phyloP scores from a whole-genome alignment of 2,329 filamentous ascomycete genomes.

The Emmonsiellopsis sp. region DNA sequence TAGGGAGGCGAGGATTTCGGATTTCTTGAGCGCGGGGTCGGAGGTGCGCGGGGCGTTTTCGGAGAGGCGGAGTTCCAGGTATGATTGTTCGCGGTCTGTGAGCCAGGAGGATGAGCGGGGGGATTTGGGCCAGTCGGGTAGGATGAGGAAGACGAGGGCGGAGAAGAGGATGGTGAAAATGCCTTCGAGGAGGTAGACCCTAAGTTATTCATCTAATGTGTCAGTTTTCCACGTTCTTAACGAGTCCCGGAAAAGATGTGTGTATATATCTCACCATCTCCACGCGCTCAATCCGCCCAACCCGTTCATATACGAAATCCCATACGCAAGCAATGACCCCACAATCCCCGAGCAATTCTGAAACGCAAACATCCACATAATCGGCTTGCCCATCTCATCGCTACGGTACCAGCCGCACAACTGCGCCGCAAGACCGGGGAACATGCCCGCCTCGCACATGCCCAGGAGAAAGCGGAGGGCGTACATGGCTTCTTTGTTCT shows the following conservation, averaged over 20 bases:
- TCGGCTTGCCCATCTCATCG: constrained; percentile 32
- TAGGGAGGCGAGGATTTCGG: constrained; percentile 28
- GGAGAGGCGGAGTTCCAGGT: constrained; percentile 29
- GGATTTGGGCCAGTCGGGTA: constrained; percentile 39
- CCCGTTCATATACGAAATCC: constrained; percentile 15
- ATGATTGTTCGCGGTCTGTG: constrained; percentile 30
- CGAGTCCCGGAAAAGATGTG: no score
- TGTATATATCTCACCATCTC: constrained; percentile 9
- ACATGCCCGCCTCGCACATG: constrained; percentile 32
- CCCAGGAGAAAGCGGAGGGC: constrained; percentile 30
- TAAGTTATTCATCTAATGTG: background rate
- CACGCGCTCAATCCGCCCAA: constrained; percentile 15
- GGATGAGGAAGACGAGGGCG: constrained; percentile 26
- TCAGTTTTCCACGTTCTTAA: no score
- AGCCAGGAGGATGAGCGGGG: constrained; percentile 28
- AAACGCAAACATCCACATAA: constrained; percentile 36
- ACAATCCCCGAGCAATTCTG: constrained; percentile 28
- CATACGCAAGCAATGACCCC: constrained; percentile 22
- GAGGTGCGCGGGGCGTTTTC: constrained; percentile 30
- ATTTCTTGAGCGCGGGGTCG: constrained; percentile 26
- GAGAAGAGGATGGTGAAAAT: constrained; percentile 33
- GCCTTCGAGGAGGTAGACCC: constrained; percentile 37
- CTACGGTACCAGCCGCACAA: constrained; percentile 36
- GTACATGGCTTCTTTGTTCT: constrained; percentile 25
- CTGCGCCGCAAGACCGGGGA: constrained; percentile 29